These are phyloP conservation scores for Psilocybe subaeruginosa DNA, from an alignment of 768 basidiomycete genomes.

Conservation along the genomic window DNA sequence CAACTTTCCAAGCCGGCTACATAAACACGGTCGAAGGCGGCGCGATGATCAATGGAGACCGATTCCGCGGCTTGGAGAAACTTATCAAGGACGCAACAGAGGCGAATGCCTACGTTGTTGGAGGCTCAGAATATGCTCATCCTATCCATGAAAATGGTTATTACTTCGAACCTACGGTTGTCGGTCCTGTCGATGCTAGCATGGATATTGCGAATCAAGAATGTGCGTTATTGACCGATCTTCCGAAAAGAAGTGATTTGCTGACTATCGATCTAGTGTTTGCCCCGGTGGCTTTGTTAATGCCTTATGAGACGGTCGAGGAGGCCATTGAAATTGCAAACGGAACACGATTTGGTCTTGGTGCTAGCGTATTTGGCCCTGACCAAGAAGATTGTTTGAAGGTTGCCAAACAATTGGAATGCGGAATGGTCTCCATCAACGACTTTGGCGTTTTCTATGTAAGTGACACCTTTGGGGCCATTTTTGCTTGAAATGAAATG, in stretches of 20 bases:
- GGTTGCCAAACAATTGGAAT: conserved; percentile 82
- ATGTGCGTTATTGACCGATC: conserved; percentile 48
- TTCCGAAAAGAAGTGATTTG: neutral
- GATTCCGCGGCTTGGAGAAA: conserved; percentile 69
- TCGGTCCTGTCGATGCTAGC: conserved; percentile 71
- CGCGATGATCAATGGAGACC: conserved; percentile 78
- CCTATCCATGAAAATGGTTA: conserved; percentile 70
- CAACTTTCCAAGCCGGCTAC: conserved; percentile 67
- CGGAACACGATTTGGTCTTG: conserved; percentile 85
- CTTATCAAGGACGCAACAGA: conserved; percentile 72
- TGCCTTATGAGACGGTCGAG: conserved; percentile 82
- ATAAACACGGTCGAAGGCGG: conserved; percentile 82
- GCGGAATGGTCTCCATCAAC: conserved; percentile 97
- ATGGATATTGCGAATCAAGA: conserved; percentile 85
- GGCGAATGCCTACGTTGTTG: conserved; percentile 65
- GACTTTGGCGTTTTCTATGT: conserved; percentile 92
- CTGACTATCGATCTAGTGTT: conserved; percentile 61
- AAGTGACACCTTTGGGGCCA: conserved; percentile 26
- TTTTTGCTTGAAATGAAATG: conserved; percentile 4
- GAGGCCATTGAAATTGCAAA: conserved; percentile 91
- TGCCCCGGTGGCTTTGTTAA: conserved; percentile 87
- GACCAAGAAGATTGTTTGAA: conserved; percentile 76
- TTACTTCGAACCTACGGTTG: conserved; percentile 87
- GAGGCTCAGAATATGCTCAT: conserved; percentile 70
- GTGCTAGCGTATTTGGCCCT: conserved; percentile 93